These are phyloP conservation scores for Cyphellophora attinorum DNA, from an alignment of 2,329 filamentous ascomycete species.

Conservation along the genomic window DNA sequence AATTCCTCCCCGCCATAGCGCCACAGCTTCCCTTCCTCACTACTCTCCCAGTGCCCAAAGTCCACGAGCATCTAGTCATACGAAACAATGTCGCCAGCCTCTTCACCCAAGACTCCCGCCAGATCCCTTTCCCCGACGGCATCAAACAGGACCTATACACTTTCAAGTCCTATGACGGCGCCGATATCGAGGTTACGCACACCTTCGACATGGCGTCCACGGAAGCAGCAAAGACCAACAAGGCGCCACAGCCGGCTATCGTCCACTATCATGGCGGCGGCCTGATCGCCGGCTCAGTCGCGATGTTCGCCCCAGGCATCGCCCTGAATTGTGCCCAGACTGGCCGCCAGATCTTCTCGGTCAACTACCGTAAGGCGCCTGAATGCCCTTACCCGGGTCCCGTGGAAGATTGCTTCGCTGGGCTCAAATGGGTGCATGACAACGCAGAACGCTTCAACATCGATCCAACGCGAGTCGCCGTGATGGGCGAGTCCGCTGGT, in stretches of 20 bases:
- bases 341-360: conserved; percentile 19
- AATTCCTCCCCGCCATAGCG: conserved; percentile 6
- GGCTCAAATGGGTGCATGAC: conserved; percentile 28
- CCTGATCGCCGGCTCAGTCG: conserved; percentile 16
- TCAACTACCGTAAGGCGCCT: conserved; percentile 21
- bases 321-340: conserved; percentile 12
- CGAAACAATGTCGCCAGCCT: neutral
- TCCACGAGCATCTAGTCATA: conserved; percentile 4
- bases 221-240: neutral
- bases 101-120: neutral
- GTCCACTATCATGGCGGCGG: conserved; percentile 22
- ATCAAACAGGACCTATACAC: neutral
- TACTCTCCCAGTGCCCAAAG: conserved; percentile 1
- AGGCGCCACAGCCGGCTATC: conserved; percentile 18
- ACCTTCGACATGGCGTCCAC: neutral
- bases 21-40: conserved; percentile 4
- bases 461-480: conserved; percentile 29
- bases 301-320: conserved; percentile 9
- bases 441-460: conserved; percentile 31
- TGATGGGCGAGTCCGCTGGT: conserved; percentile 36
- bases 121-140: neutral
- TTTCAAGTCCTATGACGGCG: neutral
- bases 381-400: conserved; percentile 18
- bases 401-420: conserved; percentile 21
- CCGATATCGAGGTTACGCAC: neutral